These are phyloP conservation scores for Umbelopsis ramanniana DNA, from an alignment of 192 early-diverging fungal genomes.

Conservation along the genomic window DNA sequence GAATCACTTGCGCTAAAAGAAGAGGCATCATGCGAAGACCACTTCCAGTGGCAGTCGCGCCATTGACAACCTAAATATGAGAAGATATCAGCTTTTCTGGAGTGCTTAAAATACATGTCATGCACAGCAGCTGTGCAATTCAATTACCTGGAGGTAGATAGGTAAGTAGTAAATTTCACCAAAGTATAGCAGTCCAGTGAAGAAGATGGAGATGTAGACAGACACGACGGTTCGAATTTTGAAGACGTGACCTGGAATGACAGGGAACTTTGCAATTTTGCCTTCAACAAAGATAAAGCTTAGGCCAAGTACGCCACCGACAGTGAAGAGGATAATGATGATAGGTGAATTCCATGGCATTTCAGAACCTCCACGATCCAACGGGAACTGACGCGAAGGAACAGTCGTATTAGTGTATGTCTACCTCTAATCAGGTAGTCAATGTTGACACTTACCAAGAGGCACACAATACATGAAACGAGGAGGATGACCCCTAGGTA, in stretches of 20 bases:
- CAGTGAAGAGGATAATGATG: slow-evolving; percentile 55
- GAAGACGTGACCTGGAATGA: slow-evolving; percentile 71
- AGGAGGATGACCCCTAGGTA: slow-evolving; percentile 52
- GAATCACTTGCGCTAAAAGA: slow-evolving; percentile 66
- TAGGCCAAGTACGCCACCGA: slow-evolving; percentile 50
- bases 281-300: slow-evolving; percentile 71
- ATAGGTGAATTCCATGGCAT: slow-evolving; percentile 69
- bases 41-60: slow-evolving; percentile 65
- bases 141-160: slow-evolving; percentile 62
- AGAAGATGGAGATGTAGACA: slow-evolving; percentile 50
- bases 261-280: slow-evolving; percentile 64
- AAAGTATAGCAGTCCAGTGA: slow-evolving; percentile 42
- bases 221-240: slow-evolving; percentile 45
- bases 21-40: slow-evolving; percentile 79
- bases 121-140: not conserved
- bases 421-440: not conserved
- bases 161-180: slow-evolving; percentile 69
- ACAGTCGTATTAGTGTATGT: not conserved
- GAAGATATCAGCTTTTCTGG: not conserved
- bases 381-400: slow-evolving; percentile 34
- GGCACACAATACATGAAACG: slow-evolving; percentile 49
- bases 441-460: slow-evolving; percentile 48
- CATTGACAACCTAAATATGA: slow-evolving; percentile 54
- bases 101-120: no score
- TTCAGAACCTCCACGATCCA: slow-evolving; percentile 74